Evolutionary conservation across 805 yeast genomes (phyloP), one percentile per base, ranked within the genome.

Genomic region (Starmerella khaoyaiensis): DNA sequence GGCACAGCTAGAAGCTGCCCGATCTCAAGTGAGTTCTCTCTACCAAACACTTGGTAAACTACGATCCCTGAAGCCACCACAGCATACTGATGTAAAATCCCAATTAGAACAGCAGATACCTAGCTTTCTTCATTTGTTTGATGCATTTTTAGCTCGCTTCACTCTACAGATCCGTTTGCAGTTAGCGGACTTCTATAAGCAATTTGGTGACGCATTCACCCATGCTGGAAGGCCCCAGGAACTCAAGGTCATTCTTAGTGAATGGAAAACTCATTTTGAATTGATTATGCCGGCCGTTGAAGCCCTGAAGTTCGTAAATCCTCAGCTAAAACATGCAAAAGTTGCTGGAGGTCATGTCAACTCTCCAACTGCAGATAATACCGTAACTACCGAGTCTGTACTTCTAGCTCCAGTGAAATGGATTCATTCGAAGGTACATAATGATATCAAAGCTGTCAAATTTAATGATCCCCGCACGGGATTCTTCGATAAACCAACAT

Each of bases 151-250:
- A 22, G 37, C 43, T 14, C 29, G 50, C 3, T 39, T 45, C 35
- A 37, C 47, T 8, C 21, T 46, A 14, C 42, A 46, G 31, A 18
- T 46, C 12, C 36, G 43, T 15, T 29, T 37, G 27, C 39, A 35
- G 33, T 44, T 42, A 26, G 46, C 47, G 2, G 39, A 27, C 17
- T 42, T 30, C 37, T 38, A 28, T 16, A 43, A 47, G 28, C 47
- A 42, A 35, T 48, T 59, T 3, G 48, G 56, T 15, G 33, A 28
- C 19, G 48, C 48, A 29, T 53, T 54, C 39, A 41, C 48, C 8
- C 55, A 39, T 16, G 35, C 47, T 9, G 47, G 42, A 6, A 48
- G 40, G 16, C 42, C 54, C 20, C 22, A 12, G 17, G 27, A 31
- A 10, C 31, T 35, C 22, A 22, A 33, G 10, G 33, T 31, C 6